Conservation (phyloP, 176 grass and related monocot genomes). For the Musa schizocarpa region DNA sequence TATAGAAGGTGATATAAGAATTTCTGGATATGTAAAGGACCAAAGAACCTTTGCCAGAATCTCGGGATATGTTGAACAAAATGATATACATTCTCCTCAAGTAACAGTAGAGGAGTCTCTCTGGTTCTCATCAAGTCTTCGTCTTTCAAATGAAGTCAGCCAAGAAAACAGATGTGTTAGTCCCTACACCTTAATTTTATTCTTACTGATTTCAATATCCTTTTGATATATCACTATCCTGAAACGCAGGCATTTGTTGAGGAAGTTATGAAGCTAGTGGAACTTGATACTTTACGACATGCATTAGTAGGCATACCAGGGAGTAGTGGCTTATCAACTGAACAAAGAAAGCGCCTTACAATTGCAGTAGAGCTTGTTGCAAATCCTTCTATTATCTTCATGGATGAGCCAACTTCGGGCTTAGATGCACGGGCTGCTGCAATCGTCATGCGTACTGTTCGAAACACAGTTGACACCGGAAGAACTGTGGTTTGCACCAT, state of each 20-base stretch:
- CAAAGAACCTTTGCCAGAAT: slow-evolving; percentile 66
- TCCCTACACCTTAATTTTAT: neutral
- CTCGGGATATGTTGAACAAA: slow-evolving; percentile 85
- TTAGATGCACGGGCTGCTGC: slow-evolving; percentile 74
- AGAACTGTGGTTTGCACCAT: slow-evolving; percentile 73
- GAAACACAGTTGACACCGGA: slow-evolving; percentile 70
- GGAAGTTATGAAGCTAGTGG: slow-evolving; percentile 64
- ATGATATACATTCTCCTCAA: slow-evolving; percentile 73
- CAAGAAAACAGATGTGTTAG: slow-evolving; percentile 42
- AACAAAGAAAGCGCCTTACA: slow-evolving; percentile 78
- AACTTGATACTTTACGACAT: slow-evolving; percentile 52
- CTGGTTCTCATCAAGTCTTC: slow-evolving; percentile 62
- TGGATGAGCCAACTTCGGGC: slow-evolving; percentile 72
- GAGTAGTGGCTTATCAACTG: slow-evolving; percentile 54
- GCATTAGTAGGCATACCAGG: slow-evolving; percentile 62
- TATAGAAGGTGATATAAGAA: slow-evolving; percentile 61
- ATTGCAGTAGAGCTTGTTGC: slow-evolving; percentile 77
- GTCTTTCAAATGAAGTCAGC: slow-evolving; percentile 43
- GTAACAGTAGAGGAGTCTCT: slow-evolving; percentile 74
- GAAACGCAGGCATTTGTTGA: slow-evolving; percentile 55
- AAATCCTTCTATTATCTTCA: slow-evolving; percentile 79
- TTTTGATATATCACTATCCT: slow-evolving; percentile 7
- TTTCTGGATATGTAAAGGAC: slow-evolving; percentile 58
- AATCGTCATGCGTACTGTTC: slow-evolving; percentile 71
- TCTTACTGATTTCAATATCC: neutral